Evolutionary conservation across 495 filamentous ascomycete genomes (phyloP), one percentile per base, ranked within the genome.

Genomic region (Entonaema liquescens): DNA sequence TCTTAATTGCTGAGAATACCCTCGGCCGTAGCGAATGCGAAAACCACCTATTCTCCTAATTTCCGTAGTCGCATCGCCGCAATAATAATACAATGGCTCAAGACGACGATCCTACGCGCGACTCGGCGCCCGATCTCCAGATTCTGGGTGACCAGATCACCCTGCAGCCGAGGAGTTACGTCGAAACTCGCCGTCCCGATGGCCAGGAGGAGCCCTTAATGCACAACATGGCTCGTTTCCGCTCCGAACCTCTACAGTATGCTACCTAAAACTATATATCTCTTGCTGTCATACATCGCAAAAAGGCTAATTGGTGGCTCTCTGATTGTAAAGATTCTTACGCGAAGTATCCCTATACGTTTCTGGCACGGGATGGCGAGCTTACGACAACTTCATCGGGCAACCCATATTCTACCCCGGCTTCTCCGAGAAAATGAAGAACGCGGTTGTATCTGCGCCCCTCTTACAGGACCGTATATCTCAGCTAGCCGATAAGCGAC

Each of bases 341-440:
- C 91, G 94, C 63, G 95, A 99, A 83, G 90, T 98, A 65, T 92
- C 90, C 60, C 83, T 96, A 49, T 92, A 98, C 78, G 90, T 97
- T 68, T 93, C 91, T 5, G 95, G 95, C 58, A 90, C 90, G 3
- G 94, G 93, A 60, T 99, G 95, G 95, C 89, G 95, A 59, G 91
- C 91, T 66, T 99, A 99, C 83, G 93, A 98, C 78, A 83, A 91
- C 59, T 85, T 93, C 68, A 88, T 98, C 70, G 95, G 95, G 12
- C 95, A 97, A 78, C 92, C 93, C 0, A 90, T 98, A 36, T 98
- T 94, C 83, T 98, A 98, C 77, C 81, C 89, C 5, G 95, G 95
- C 17, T 99, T 97, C 80, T 89, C 89, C 36, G 95, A 98, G 65
- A 88, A 92, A 47, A 98, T 99, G 89, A 96, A 91, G 80, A 78